Evolutionary conservation across 2,329 filamentous ascomycete genomes (phyloP).

Genomic region (Diaporthe sp.): DNA sequence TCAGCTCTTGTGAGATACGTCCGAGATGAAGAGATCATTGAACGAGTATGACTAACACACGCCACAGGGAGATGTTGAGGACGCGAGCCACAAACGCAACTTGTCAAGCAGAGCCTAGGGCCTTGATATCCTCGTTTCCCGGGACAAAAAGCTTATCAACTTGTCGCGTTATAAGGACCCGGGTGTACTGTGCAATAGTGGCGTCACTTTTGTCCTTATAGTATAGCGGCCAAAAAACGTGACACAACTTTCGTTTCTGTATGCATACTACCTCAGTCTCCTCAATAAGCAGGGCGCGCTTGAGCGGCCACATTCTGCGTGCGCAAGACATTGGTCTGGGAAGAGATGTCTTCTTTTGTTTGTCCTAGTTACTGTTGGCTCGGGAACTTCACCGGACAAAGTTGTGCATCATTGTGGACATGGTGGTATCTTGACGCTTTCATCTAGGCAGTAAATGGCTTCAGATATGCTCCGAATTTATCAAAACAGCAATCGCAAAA

Average conservation of each 20-base stretch:
- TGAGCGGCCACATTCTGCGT: background rate
- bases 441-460: background rate
- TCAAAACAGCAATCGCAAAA: background rate
- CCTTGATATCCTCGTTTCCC: too few relatives aligned
- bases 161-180: too few relatives aligned
- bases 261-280: too few relatives aligned
- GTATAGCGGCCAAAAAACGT: too few relatives aligned
- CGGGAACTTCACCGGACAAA: background rate
- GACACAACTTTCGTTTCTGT: too few relatives aligned
- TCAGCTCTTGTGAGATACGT: background rate
- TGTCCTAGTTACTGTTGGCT: background rate
- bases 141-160: rapidly evolving
- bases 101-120: background rate
- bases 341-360: background rate
- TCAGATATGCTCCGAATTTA: background rate
- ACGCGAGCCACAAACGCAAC: background rate
- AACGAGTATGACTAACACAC: background rate
- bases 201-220: too few relatives aligned
- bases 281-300: background rate
- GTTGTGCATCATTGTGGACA: background rate
- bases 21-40: rapidly evolving
- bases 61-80: constrained; percentile 11
- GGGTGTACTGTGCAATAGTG: too few relatives aligned
- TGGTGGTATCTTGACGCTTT: background rate
- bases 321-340: too few relatives aligned